Percentiles rank a stretch among this genome's conserved stretches.
Conservation (phyloP, 371 early-diverging fungal species). For the Fennellomyces sp. region DNA sequence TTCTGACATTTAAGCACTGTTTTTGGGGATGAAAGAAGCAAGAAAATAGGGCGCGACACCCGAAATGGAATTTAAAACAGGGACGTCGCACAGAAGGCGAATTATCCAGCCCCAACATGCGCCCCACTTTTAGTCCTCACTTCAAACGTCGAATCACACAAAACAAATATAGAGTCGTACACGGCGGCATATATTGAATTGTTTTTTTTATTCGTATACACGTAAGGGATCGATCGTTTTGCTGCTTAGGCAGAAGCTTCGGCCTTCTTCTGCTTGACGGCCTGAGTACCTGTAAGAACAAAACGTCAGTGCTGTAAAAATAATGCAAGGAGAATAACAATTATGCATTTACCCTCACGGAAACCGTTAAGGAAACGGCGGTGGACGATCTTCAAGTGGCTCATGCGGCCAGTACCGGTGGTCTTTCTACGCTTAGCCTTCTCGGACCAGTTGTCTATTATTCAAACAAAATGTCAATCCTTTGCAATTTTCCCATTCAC, state of each 20-base stretch:
- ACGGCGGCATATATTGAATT: too few relatives aligned
- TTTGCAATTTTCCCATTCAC: background rate
- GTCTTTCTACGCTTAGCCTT: slow-evolving; percentile 97
- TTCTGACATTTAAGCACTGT: too few relatives aligned
- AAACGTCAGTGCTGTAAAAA: background rate
- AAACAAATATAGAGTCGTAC: too few relatives aligned
- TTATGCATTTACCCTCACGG: slow-evolving; percentile 68
- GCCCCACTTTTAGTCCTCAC: too few relatives aligned
- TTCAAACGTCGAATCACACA: too few relatives aligned
- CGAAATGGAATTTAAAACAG: background rate
- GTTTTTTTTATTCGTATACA: too few relatives aligned
- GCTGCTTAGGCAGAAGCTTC: slow-evolving; percentile 25
- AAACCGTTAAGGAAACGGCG: slow-evolving; percentile 96
- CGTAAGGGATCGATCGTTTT: background rate
- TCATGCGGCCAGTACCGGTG: slow-evolving; percentile 98
- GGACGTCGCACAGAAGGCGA: background rate
- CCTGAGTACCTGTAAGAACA: slow-evolving; percentile 18
- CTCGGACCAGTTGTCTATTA: slow-evolving; percentile 84
- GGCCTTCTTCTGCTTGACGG: slow-evolving; percentile 21
- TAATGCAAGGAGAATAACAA: too few relatives aligned
- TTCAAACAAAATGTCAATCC: background rate
- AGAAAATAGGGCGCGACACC: background rate
- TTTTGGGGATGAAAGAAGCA: background rate
- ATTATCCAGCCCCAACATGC: too few relatives aligned
- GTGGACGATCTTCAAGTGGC: slow-evolving; percentile 88